Evolutionary conservation across 345 rosid species (phyloP).

Genomic region (Eucalyptus erythrocorys): DNA sequence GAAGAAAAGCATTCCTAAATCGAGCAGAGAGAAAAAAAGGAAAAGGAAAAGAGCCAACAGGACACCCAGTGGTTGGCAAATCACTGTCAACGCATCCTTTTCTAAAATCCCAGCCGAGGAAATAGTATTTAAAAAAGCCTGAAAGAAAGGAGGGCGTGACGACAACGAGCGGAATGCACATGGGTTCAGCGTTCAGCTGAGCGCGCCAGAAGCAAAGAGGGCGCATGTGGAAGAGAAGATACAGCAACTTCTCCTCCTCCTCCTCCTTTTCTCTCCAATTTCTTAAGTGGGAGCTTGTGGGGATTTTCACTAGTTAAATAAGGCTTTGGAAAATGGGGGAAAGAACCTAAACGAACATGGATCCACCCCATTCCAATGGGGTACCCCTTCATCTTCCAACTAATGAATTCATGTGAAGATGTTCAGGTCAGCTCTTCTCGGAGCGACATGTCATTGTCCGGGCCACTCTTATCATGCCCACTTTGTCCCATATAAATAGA

Average conservation of each 20-base stretch:
- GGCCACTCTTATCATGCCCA: not conserved
- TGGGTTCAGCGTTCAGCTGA: slow-evolving; percentile 18
- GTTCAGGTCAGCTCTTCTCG: slow-evolving; percentile 4
- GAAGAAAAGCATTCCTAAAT: not conserved
- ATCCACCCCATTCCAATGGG: slow-evolving; percentile 30
- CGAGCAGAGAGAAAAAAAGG: not conserved
- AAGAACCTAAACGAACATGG: slow-evolving; percentile 18
- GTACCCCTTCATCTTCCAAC: slow-evolving; percentile 8
- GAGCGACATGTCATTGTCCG: not conserved
- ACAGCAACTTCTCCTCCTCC: not conserved
- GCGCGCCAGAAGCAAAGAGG: not conserved
- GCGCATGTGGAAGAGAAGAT: slow-evolving; percentile 17
- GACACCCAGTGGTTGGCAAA: slow-evolving; percentile 17
- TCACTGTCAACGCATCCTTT: slow-evolving; percentile 16
- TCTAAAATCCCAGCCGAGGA: not conserved
- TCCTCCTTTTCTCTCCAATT: not conserved
- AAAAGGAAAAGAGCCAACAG: not conserved
- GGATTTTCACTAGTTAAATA: not conserved
- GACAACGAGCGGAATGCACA: slow-evolving; percentile 18
- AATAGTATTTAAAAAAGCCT: not conserved
- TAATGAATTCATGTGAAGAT: slow-evolving; percentile 37
- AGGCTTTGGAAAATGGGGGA: not conserved
- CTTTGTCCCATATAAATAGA: not conserved
- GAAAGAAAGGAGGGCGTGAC: not conserved
- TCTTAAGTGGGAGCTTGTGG: not conserved